These are phyloP conservation scores for Trametes coccinea DNA, from an alignment of 768 basidiomycete genomes.

Conservation along the genomic window DNA sequence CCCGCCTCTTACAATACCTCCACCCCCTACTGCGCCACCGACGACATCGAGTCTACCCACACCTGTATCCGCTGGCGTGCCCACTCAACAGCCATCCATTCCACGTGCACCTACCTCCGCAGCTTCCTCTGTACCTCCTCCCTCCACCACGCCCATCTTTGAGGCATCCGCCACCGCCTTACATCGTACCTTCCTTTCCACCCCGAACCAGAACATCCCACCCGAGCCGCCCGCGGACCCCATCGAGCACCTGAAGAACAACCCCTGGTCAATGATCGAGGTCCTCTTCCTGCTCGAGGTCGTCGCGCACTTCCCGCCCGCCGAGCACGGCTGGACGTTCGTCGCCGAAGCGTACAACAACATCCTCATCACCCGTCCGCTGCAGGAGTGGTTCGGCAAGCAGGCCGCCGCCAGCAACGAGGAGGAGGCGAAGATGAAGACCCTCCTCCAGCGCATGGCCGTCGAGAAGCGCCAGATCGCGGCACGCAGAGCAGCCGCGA, in stretches of 20 bases:
- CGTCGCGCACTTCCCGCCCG: slow-evolving; percentile 18
- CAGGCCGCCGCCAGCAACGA: slow-evolving; percentile 14
- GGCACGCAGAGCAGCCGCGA: not conserved
- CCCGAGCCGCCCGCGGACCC: slow-evolving; percentile 18
- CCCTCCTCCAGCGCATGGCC: slow-evolving; percentile 8
- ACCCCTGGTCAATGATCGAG: slow-evolving; percentile 22
- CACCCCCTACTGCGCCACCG: not conserved
- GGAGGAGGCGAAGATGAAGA: slow-evolving; percentile 16
- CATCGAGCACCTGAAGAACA: slow-evolving; percentile 2
- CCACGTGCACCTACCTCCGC: not conserved
- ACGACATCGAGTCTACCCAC: not conserved
- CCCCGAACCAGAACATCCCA: slow-evolving; percentile 4
- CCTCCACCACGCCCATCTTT: not conserved
- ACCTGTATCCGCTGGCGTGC: not conserved
- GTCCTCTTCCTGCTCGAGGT: slow-evolving; percentile 20
- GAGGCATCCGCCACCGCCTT: not conserved
- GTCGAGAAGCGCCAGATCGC: slow-evolving; percentile 9
- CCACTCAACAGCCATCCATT: not conserved
- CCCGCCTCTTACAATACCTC: not conserved
- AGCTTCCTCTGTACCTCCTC: not conserved
- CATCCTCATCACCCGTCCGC: slow-evolving; percentile 19
- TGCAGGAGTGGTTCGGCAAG: slow-evolving; percentile 21
- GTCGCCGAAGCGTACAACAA: slow-evolving; percentile 25
- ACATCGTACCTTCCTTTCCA: not conserved
- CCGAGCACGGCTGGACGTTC: slow-evolving; percentile 17